phyloP scores from a whole-genome alignment of 2,329 filamentous ascomycete genomes.

The Aspergillus clavatus region DNA sequence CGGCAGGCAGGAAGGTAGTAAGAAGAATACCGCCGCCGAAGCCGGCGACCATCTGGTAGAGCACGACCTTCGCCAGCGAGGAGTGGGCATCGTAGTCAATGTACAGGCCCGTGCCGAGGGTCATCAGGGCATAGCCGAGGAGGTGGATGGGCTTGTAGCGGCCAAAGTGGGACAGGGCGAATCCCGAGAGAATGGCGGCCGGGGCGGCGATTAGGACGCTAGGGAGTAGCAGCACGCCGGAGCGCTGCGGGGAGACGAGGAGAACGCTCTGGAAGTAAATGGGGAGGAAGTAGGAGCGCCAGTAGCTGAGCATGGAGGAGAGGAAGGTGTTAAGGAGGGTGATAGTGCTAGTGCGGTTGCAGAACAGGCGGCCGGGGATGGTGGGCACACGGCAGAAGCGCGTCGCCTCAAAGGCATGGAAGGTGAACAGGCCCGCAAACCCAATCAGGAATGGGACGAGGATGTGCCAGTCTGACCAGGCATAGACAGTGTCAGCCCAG shows the following conservation, averaged over 20 bases:
- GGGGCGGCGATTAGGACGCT: slow-evolving; percentile 14
- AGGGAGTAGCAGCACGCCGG: slow-evolving; percentile 22
- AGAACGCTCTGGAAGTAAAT: slow-evolving; percentile 43
- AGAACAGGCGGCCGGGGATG: slow-evolving; percentile 1
- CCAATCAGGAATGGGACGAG: not conserved
- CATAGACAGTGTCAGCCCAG: not conserved
- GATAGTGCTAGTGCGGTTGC: not conserved
- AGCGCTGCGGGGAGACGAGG: slow-evolving; percentile 23
- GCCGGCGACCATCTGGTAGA: slow-evolving; percentile 40
- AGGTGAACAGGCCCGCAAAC: not conserved
- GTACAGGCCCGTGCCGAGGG: slow-evolving; percentile 42
- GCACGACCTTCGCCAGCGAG: slow-evolving; percentile 37
- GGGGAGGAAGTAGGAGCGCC: slow-evolving; percentile 39
- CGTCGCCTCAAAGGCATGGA: not conserved
- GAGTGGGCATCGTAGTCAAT: slow-evolving; percentile 38
- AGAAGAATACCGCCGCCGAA: slow-evolving; percentile 43
- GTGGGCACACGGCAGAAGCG: not conserved
- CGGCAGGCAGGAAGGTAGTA: slow-evolving; percentile 41
- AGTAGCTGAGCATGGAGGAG: slow-evolving; percentile 22
- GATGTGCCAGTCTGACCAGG: slow-evolving; percentile 1
- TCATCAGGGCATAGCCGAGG: slow-evolving; percentile 35
- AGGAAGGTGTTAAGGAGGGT: not conserved
- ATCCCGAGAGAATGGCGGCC: slow-evolving; percentile 21
- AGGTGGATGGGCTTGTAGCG: slow-evolving; percentile 32
- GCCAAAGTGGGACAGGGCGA: slow-evolving; percentile 19